Conservation (phyloP, 495 filamentous ascomycete species). For the Penicillium diatomitis region DNA sequence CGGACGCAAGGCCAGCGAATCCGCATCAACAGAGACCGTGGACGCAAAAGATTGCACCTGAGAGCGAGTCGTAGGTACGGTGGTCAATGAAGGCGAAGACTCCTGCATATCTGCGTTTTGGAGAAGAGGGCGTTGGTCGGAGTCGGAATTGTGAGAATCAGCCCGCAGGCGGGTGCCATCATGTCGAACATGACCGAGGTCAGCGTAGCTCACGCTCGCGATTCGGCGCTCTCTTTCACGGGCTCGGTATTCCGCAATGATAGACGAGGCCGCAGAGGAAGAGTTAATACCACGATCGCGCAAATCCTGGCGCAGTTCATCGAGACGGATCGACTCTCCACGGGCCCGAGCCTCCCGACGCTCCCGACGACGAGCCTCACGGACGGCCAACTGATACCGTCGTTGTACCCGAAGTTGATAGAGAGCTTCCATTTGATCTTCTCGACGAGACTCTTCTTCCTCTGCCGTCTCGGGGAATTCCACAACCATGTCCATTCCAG, state of each 20-base stretch:
- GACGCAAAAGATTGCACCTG: constrained; percentile 28
- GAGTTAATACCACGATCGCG: constrained; percentile 17
- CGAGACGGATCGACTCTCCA: constrained; percentile 55
- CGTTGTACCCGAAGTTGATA: constrained; percentile 83
- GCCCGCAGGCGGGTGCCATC: constrained; percentile 83
- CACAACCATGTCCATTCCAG: constrained; percentile 82
- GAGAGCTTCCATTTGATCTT: constrained; percentile 84
- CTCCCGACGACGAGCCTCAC: constrained; percentile 60
- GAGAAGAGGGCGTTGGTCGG: constrained; percentile 64
- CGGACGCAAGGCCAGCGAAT: constrained; percentile 17
- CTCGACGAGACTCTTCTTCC: constrained; percentile 72
- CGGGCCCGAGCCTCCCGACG: constrained; percentile 59
- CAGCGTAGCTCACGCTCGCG: constrained; percentile 76
- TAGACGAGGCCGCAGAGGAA: constrained; percentile 18
- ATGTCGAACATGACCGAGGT: constrained; percentile 75
- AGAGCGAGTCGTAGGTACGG: constrained; percentile 19
- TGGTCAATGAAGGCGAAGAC: constrained; percentile 16
- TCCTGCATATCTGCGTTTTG: constrained; percentile 50
- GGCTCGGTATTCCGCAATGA: constrained; percentile 56
- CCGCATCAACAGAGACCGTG: constrained; percentile 26
- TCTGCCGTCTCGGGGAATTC: constrained; percentile 68
- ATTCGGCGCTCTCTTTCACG: constrained; percentile 65
- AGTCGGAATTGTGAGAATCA: constrained; percentile 55
- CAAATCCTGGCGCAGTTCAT: constrained; percentile 44
- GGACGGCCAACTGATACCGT: constrained; percentile 63